Conservation (phyloP, 75 land plant species). For the Selaginella moellendorffii region DNA sequence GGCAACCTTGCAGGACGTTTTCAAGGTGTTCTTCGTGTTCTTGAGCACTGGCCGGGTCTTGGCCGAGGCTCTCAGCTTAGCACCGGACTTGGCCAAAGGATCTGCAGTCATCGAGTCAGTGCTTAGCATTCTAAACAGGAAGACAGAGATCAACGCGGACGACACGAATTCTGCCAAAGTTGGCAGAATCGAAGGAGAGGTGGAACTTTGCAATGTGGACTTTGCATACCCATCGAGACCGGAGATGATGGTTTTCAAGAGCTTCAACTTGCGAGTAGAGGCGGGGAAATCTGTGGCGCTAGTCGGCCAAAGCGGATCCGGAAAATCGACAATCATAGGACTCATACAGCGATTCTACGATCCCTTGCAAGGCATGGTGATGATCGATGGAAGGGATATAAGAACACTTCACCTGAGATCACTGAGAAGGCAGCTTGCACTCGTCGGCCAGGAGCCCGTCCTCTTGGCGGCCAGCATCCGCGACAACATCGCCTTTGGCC, state of each 20-base stretch:
- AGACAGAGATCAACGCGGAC: constrained; percentile 40
- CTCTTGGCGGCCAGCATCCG: neutral
- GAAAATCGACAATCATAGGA: constrained; percentile 56
- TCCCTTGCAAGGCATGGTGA: constrained; percentile 11
- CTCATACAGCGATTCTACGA: constrained; percentile 53
- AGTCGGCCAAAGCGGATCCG: constrained; percentile 58
- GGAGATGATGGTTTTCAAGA: constrained; percentile 28
- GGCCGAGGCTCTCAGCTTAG: constrained; percentile 73
- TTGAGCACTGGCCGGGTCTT: constrained; percentile 51
- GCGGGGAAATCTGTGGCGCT: constrained; percentile 32
- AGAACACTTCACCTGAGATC: neutral
- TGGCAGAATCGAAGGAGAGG: constrained; percentile 23
- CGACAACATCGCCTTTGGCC: neutral
- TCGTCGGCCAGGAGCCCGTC: neutral
- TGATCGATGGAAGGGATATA: neutral
- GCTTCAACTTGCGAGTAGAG: constrained; percentile 3
- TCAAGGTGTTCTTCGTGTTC: too few species aligned
- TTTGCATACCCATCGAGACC: constrained; percentile 61
- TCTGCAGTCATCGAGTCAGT: constrained; percentile 39
- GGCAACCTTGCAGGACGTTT: constrained; percentile 24
- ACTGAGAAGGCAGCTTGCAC: neutral
- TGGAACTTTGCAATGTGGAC: constrained; percentile 40
- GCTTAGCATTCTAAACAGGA: constrained; percentile 42
- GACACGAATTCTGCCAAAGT: constrained; percentile 16
- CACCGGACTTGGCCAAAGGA: constrained; percentile 56